These are phyloP conservation scores for Nemophila menziesii DNA, from an alignment of 257 asterid species.

Conservation along the genomic window DNA sequence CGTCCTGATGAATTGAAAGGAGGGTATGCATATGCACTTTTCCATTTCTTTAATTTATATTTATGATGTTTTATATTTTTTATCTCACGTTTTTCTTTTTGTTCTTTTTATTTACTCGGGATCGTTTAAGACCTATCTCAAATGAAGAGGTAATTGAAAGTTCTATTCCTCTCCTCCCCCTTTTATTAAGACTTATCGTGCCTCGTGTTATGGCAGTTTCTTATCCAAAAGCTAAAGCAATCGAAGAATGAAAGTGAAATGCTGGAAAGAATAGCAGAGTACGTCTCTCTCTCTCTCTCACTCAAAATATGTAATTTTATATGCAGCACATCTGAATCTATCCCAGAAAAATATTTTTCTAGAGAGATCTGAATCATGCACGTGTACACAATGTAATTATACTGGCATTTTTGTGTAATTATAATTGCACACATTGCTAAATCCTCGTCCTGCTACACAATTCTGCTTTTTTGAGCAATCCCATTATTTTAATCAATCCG, in stretches of 20 bases:
- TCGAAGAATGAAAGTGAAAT: conserved; percentile 37
- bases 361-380: no score
- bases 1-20: conserved; percentile 47
- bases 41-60: not conserved
- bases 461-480: no score
- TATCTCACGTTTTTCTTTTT: not conserved
- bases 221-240: conserved; percentile 40
- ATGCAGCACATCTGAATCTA: no score
- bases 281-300: no score
- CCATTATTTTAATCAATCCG: no score
- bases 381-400: no score
- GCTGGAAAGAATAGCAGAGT: conserved; percentile 52
- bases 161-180: not conserved
- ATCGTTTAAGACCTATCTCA: conserved; percentile 28
- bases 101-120: not conserved
- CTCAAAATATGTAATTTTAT: no score
- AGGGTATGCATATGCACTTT: conserved; percentile 32
- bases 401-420: no score
- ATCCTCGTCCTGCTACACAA: no score
- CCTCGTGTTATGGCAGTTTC: conserved; percentile 20
- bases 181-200: not conserved
- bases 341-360: no score
- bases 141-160: conserved; percentile 32
- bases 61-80: not conserved
- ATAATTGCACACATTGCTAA: no score